phyloP scores from a whole-genome alignment of 495 filamentous ascomycete species.

The Cenococcum geophilum region DNA sequence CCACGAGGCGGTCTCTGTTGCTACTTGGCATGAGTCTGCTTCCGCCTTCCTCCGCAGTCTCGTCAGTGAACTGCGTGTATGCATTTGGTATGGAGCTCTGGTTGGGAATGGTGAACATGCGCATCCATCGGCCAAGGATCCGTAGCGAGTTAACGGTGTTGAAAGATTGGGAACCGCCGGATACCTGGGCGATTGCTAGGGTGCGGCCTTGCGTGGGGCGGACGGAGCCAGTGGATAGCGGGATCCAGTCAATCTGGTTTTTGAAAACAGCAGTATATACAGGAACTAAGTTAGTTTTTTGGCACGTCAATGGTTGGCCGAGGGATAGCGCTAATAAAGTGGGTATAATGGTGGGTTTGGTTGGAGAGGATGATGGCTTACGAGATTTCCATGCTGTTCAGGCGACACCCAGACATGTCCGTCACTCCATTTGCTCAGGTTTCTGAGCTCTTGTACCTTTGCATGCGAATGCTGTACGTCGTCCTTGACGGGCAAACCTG shows the following conservation, averaged over 20 bases:
- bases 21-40: conserved; percentile 53
- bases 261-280: conserved; percentile 63
- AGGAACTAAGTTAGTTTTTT: conserved; percentile 2
- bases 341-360: conserved; percentile 2
- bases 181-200: conserved; percentile 58
- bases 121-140: conserved; percentile 69
- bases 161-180: conserved; percentile 64
- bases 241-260: conserved; percentile 73
- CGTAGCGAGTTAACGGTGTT: conserved; percentile 68
- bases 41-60: conserved; percentile 45
- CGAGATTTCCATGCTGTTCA: conserved; percentile 67
- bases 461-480: conserved; percentile 52
- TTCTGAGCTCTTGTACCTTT: conserved; percentile 61
- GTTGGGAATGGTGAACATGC: conserved; percentile 70
- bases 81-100: conserved; percentile 61
- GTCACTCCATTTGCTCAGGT: conserved; percentile 61
- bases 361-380: conserved; percentile 24
- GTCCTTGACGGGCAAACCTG: conserved; percentile 58
- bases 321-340: neutral
- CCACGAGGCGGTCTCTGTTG: conserved; percentile 61
- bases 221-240: conserved; percentile 54
- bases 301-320: neutral
- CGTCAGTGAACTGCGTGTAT: conserved; percentile 58
- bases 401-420: conserved; percentile 65
- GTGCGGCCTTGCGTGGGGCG: conserved; percentile 66